Percentiles rank a stretch among this genome's conserved stretches.
Conservation (phyloP, 1,284 basidiomycete genomes). For the Amylostereum areolatum region DNA sequence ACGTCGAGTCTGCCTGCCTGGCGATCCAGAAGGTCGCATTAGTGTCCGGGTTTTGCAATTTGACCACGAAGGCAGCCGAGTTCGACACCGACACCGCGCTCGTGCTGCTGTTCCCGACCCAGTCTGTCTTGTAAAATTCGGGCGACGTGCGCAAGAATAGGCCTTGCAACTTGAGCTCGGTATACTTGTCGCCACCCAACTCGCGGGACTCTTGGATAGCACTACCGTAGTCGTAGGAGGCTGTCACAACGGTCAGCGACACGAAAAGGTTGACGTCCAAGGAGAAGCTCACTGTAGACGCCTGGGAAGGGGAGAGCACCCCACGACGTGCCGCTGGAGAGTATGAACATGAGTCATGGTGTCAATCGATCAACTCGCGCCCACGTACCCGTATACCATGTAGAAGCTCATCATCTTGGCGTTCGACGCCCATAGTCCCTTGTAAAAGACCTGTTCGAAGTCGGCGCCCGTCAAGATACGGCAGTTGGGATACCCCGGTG, state of each 20-base stretch:
- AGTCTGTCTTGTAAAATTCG: constrained; percentile 72
- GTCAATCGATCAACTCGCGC: too few species aligned
- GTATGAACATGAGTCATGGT: neutral
- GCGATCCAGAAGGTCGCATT: constrained; percentile 63
- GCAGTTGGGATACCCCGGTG: constrained; percentile 51
- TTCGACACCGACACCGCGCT: constrained; percentile 44
- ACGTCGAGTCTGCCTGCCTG: constrained; percentile 60
- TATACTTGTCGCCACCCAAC: constrained; percentile 56
- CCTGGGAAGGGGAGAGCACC: constrained; percentile 65
- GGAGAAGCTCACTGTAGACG: constrained; percentile 41
- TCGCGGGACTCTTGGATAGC: constrained; percentile 64
- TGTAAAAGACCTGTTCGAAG: constrained; percentile 72
- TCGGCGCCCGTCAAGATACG: constrained; percentile 57
- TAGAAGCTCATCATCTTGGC: constrained; percentile 74
- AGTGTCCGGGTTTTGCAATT: constrained; percentile 64
- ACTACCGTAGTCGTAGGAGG: constrained; percentile 66
- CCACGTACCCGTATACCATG: constrained; percentile 65
- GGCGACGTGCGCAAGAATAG: constrained; percentile 71
- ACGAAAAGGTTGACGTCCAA: neutral
- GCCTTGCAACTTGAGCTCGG: constrained; percentile 70
- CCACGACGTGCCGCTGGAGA: constrained; percentile 69
- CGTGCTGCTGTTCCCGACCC: constrained; percentile 56
- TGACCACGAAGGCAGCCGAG: constrained; percentile 49
- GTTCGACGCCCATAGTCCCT: constrained; percentile 71
- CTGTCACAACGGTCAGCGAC: constrained; percentile 8